Evolutionary conservation across 2,329 filamentous ascomycete genomes (phyloP).

Genomic region (Aspergillus sp.): DNA sequence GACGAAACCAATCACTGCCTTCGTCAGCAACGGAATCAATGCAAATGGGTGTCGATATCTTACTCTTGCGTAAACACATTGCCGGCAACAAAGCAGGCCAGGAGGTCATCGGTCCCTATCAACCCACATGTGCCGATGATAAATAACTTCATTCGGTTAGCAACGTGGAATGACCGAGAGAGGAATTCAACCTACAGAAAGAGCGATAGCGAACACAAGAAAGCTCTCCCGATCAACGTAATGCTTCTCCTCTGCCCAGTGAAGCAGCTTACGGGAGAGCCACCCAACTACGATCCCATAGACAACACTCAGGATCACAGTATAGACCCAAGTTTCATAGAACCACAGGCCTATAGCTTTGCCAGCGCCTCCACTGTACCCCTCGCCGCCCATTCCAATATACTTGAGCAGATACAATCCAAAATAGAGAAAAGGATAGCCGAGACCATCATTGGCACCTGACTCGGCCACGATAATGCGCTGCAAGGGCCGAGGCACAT

Average conservation of each 20-base stretch:
- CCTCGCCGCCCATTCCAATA: conserved; percentile 58
- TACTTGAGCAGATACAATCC: conserved; percentile 83
- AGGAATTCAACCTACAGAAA: conserved; percentile 60
- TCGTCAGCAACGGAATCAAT: conserved; percentile 15
- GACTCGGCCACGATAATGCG: conserved; percentile 80
- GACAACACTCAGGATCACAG: conserved; percentile 72
- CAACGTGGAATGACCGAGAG: conserved; percentile 1
- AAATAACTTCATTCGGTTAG: conserved; percentile 59
- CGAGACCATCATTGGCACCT: conserved; percentile 84
- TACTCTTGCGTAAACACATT: conserved; percentile 87
- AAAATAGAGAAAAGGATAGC: conserved; percentile 85
- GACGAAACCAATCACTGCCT: conserved; percentile 77
- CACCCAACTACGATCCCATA: conserved; percentile 80
- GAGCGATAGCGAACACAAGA: conserved; percentile 78
- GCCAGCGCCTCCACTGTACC: conserved; percentile 59
- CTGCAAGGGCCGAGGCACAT: conserved; percentile 79
- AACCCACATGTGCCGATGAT: conserved; percentile 84
- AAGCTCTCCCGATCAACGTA: conserved; percentile 88
- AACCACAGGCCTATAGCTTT: conserved; percentile 80
- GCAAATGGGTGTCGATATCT: conserved; percentile 22
- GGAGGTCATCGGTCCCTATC: conserved; percentile 83
- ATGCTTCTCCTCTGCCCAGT: conserved; percentile 77
- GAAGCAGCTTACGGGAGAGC: conserved; percentile 77
- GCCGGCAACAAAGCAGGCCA: conserved; percentile 90
- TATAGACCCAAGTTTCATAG: conserved; percentile 81